Base-by-base conservation (phyloP, 768 basidiomycete species). In the Boletus rubropictus region DNA sequence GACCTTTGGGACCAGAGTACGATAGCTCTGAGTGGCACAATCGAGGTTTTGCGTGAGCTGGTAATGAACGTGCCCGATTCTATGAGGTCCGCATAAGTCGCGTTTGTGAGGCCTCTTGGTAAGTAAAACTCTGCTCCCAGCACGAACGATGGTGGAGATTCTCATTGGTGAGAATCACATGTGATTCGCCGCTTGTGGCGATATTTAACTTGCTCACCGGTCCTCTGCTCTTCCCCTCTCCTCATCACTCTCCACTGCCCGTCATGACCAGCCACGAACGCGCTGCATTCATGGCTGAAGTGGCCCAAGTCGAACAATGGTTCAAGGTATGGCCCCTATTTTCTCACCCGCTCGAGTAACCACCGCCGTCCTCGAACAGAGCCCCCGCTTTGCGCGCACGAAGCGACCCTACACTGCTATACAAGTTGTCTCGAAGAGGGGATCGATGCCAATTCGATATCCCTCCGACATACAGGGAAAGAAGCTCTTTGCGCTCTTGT, bases 391-490 rank as follows among this genome's bases (percentile, higher is more conserved):
- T 68, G 77, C 81, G 21, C 77, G 83, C 60, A 84, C 87, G n/a
- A 83, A 77, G 55, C 84, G 96, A 20, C 94, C 93, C 4, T 99
- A 97, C 72, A 85, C 87, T 38, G 92, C 95, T 10, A 84, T 82
- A 20, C 84, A 97, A 51, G 94, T 98, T 57, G 93, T 97, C 51
- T 76, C 88, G 17, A 97, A 98, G 72, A 80, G 95, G 28, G 96
- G 96, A 7, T 91, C 88, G 4, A 69, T 99, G 44, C 74, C 78
- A 9, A 84, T 93, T 54, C 72, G 80, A 37, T 98, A 98, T 67
- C 88, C 95, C 12, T 92, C 93, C 40, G 78, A 90, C 61, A 58
- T 82, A 2, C 79, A 81, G 63, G 94, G 77, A 53, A 89, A 92
- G 77, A 98, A 98, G 69, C 78, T 96, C 31, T 95, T 80, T 75